Evolutionary conservation across 305 asterid genomes (phyloP).

Genomic region (Solanum chacoense): DNA sequence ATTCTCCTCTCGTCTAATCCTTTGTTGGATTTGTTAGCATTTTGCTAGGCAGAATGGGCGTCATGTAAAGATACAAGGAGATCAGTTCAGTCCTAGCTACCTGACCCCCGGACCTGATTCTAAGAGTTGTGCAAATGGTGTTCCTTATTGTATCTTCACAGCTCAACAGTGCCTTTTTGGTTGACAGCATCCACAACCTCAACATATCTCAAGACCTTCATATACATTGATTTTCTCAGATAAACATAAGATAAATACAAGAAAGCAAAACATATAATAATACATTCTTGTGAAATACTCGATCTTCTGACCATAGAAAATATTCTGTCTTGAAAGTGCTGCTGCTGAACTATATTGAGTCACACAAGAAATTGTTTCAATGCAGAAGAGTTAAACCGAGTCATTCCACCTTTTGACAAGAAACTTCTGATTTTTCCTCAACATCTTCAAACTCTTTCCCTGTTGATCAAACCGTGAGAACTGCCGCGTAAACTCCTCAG

Average conservation of each 20-base stretch:
- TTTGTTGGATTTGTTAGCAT: no score
- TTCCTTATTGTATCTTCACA: not conserved
- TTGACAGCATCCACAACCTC: constrained; percentile 61
- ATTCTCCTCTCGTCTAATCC: no score
- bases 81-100: not conserved
- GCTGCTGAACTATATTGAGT: not conserved
- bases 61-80: no score
- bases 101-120: constrained; percentile 26
- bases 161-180: constrained; percentile 28
- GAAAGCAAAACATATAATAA: not conserved
- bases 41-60: no score
- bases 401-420: not conserved
- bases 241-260: constrained; percentile 7
- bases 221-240: not conserved
- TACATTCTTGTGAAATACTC: not conserved
- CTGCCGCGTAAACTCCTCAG: not conserved
- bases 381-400: not conserved
- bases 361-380: not conserved
- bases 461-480: not conserved
- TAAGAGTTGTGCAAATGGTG: not conserved
- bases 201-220: not conserved
- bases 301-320: not conserved
- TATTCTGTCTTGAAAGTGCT: not conserved
- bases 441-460: not conserved
- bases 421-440: not conserved